Base-by-base conservation (phyloP, 805 yeast genomes). In the Pichia kluyveri region DNA sequence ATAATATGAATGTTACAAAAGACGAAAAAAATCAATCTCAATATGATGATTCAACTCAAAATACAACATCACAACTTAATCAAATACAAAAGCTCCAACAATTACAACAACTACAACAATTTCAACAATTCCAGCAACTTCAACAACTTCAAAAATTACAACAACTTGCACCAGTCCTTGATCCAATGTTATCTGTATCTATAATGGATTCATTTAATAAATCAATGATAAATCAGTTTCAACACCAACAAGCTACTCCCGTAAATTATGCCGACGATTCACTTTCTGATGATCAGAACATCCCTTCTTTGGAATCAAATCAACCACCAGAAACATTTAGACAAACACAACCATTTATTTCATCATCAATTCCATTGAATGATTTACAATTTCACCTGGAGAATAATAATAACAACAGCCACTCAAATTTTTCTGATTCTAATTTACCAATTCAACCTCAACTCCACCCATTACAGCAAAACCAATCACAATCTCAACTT, bases 181-280 rank as follows among this genome's bases (percentile, higher is more conserved):
- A 51, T 50, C 39, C 55, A 53, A 3, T 32, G 50, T 12, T 52
- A 53, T 30, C 54, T 48, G 34, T 41, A 40, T 36, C 54, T 46
- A 37, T 47, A 48, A 31, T 18, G 19, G 36, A 28, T 10, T 17
- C 34, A 28, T 27, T 15, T 9, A 8, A 30, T 17, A 42, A 41
- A n/a, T 9, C 23, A 8, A 17, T 17, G 23, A 10, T 17, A 18
- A 19, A 19, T 12, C 44, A 46, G 11, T 23, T 11, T 15, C 46
- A 37, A 37, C 19, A 8, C 1, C 39, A 37, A 9, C 39, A n/a
- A 37, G 8, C 19, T 8, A 9, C 19, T n/a, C 8, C 23, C 1
- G 8, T 26, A 10, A 17, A 8, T n/a, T 34, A 4, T 7, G 12
- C 8, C 3, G 37, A 34, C 15, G 37, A 34, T 14, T 14, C 9